phyloP scores from a whole-genome alignment of 805 yeast species.

The Sugiyamaella qingdaonensis region DNA sequence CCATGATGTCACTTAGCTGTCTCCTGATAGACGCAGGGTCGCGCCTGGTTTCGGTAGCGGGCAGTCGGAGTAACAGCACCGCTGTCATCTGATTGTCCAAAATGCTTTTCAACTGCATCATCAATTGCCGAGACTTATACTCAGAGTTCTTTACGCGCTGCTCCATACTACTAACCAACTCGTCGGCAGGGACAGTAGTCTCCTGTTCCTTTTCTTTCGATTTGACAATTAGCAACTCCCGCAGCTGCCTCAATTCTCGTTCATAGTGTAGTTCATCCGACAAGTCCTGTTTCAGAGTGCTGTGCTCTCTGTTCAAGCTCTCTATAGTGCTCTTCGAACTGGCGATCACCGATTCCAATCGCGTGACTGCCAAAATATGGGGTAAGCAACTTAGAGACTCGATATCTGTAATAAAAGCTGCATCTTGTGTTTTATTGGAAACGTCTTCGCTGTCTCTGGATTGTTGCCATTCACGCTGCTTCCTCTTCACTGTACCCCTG shows the following conservation, averaged over 20 bases:
- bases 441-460: background rate
- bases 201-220: background rate
- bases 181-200: background rate
- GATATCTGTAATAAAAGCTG: background rate
- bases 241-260: background rate
- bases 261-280: background rate
- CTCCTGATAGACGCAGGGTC: background rate
- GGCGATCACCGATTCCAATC: constrained; percentile 6
- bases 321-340: constrained; percentile 3
- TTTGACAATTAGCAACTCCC: background rate
- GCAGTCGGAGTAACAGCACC: background rate
- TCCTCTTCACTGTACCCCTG: background rate
- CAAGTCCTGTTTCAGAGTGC: background rate
- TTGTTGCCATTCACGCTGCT: background rate
- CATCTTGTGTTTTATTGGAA: background rate
- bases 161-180: background rate
- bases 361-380: constrained; percentile 7
- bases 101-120: constrained; percentile 1
- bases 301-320: background rate
- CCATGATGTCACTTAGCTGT: constrained; percentile 7
- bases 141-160: background rate
- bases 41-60: background rate
- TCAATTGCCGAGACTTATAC: background rate
- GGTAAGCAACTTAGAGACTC: background rate
- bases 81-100: constrained; percentile 4